Percentiles rank a stretch among this genome's conserved stretches.
These are phyloP conservation scores for Mrakia frigida DNA, from an alignment of 768 basidiomycete genomes.

Conservation along the genomic window DNA sequence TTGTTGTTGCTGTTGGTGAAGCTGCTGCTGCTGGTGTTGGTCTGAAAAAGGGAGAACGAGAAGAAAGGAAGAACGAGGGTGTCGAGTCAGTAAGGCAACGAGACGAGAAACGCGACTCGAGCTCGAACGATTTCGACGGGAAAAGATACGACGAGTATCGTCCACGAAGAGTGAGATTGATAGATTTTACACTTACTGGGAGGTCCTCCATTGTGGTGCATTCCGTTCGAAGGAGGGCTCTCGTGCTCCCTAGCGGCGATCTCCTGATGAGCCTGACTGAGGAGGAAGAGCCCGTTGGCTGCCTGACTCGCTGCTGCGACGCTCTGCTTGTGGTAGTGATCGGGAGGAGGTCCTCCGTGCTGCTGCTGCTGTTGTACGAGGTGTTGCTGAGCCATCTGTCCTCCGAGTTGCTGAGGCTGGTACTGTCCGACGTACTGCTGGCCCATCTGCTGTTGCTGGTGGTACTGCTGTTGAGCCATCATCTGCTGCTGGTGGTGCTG, in stretches of 20 bases:
- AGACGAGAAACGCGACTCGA: not conserved
- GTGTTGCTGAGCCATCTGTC: not conserved
- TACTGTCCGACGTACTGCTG: conserved; percentile 14
- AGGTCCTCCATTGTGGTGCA: not conserved
- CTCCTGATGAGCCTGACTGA: conserved; percentile 93
- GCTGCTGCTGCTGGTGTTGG: conserved; percentile 14
- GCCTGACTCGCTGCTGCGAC: conserved; percentile 54
- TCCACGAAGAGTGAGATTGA: not conserved
- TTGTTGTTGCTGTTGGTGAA: not conserved
- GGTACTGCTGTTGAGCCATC: conserved; percentile 3
- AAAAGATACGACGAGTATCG: not conserved
- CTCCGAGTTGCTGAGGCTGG: conserved; percentile 24
- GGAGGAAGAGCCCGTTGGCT: conserved; percentile 86
- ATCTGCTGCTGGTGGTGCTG: not conserved
- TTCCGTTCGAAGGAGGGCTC: not conserved
- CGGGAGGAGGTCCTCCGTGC: not conserved
- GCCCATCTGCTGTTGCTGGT: conserved; percentile 21
- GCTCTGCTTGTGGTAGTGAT: conserved; percentile 30
- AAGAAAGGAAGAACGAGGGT: not conserved
- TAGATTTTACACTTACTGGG: not conserved
- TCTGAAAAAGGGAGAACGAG: not conserved
- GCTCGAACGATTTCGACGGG: not conserved
- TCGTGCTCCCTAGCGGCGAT: conserved; percentile 70
- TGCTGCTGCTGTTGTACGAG: conserved; percentile 28
- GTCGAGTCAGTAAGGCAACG: not conserved